phyloP scores from a whole-genome alignment of 1,139 yeast genomes.

The Hemisphaericaspora xylofermentans region DNA sequence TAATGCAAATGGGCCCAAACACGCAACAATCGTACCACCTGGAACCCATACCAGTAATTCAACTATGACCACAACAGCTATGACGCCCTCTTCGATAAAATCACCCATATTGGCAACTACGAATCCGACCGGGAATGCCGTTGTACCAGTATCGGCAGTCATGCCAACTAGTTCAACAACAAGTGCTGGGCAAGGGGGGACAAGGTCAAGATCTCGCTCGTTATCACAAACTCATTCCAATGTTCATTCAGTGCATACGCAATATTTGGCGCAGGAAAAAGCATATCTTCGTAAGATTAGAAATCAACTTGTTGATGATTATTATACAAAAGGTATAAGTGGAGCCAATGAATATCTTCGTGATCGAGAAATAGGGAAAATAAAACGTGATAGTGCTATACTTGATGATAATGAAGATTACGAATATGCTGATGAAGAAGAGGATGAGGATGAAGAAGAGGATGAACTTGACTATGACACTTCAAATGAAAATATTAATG shows the following conservation, averaged over 20 bases:
- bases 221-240: slow-evolving; percentile 22
- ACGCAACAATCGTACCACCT: not conserved
- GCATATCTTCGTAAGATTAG: slow-evolving; percentile 65
- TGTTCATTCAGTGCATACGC: slow-evolving; percentile 14
- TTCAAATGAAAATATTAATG: slow-evolving; percentile 21
- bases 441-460: slow-evolving; percentile 25
- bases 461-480: slow-evolving; percentile 25
- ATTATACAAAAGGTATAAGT: slow-evolving; percentile 61
- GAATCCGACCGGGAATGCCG: not conserved
- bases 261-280: slow-evolving; percentile 64
- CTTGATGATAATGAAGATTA: slow-evolving; percentile 18
- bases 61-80: not conserved
- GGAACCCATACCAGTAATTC: not conserved
- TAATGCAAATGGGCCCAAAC: not conserved
- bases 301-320: slow-evolving; percentile 66
- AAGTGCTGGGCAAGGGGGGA: not conserved
- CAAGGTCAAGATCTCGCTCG: slow-evolving; percentile 23
- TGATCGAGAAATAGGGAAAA: not conserved
- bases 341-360: slow-evolving; percentile 32
- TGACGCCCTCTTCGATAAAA: not conserved
- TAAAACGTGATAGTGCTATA: slow-evolving; percentile 13
- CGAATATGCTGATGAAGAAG: slow-evolving; percentile 26
- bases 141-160: no score
- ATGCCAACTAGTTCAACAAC: not conserved
- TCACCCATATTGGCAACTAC: not conserved